Conservation (phyloP, 2,329 filamentous ascomycete species). For the Stagonosporopsis chrysanthemi region DNA sequence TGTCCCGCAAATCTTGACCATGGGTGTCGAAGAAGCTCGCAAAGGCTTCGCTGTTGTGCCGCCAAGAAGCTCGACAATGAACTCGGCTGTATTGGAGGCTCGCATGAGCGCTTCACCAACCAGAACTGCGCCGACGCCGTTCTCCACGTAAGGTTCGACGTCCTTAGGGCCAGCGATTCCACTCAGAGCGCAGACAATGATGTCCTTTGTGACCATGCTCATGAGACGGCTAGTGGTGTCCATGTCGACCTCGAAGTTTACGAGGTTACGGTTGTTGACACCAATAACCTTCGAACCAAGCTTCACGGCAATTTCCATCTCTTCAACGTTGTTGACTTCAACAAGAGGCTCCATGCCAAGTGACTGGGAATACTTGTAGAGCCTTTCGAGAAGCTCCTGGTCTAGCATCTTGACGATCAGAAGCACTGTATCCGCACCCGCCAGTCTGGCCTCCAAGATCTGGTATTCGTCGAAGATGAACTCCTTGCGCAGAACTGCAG, state of each 20-base stretch:
- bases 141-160: slow-evolving; percentile 84
- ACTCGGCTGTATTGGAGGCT: slow-evolving; percentile 79
- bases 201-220: slow-evolving; percentile 82
- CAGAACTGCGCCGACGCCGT: slow-evolving; percentile 90
- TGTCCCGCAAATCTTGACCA: slow-evolving; percentile 97
- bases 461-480: slow-evolving; percentile 99
- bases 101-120: slow-evolving; percentile 97
- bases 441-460: slow-evolving; percentile 90
- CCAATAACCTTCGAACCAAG: slow-evolving; percentile 91
- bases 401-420: slow-evolving; percentile 99
- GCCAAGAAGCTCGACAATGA: slow-evolving; percentile 85
- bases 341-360: slow-evolving; percentile 98
- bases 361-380: slow-evolving; percentile 88
- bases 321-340: slow-evolving; percentile 92
- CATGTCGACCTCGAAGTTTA: slow-evolving; percentile 95
- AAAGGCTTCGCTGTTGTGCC: slow-evolving; percentile 45
- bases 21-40: slow-evolving; percentile 47
- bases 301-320: slow-evolving; percentile 87
- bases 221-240: slow-evolving; percentile 89
- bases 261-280: slow-evolving; percentile 96
- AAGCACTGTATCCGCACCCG: slow-evolving; percentile 91
- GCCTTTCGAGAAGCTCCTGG: slow-evolving; percentile 70
- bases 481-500: slow-evolving; percentile 91
- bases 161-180: slow-evolving; percentile 91
- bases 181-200: slow-evolving; percentile 90